Evolutionary conservation across 108 stramenopile species (phyloP).

Genomic region (Thalassiosira profunda): DNA sequence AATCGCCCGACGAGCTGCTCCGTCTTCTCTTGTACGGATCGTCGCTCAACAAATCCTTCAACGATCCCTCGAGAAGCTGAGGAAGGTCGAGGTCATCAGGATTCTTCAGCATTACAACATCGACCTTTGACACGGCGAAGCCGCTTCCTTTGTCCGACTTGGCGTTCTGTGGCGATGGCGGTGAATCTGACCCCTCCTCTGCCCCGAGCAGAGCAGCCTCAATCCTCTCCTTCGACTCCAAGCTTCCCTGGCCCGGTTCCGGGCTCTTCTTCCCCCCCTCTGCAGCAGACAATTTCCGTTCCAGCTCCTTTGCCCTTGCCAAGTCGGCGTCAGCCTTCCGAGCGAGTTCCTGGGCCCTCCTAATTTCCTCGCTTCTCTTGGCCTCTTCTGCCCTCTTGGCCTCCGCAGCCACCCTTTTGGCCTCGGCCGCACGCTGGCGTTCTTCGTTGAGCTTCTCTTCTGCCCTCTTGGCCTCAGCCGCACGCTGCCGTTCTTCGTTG

Average conservation of each 20-base stretch:
- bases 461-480: neutral
- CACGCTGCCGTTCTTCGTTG: neutral
- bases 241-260: neutral
- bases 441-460: neutral
- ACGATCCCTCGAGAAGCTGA: slow-evolving; percentile 1
- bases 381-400: neutral
- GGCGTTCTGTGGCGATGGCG: neutral
- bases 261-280: too few relatives aligned
- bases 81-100: slow-evolving; percentile 4
- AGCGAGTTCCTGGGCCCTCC: too few relatives aligned
- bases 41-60: slow-evolving; percentile 1
- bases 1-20: too few relatives aligned
- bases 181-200: neutral
- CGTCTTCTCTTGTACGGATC: too few relatives aligned
- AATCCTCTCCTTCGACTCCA: neutral
- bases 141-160: neutral
- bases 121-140: neutral
- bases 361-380: too few relatives aligned
- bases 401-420: neutral
- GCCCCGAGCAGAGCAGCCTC: neutral
- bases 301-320: too few relatives aligned
- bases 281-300: too few relatives aligned
- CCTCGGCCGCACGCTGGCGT: neutral
- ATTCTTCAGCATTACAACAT: neutral
- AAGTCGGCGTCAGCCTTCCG: too few relatives aligned